Conservation (phyloP, 345 rosid genomes). For the Stellera chamaejasme region DNA sequence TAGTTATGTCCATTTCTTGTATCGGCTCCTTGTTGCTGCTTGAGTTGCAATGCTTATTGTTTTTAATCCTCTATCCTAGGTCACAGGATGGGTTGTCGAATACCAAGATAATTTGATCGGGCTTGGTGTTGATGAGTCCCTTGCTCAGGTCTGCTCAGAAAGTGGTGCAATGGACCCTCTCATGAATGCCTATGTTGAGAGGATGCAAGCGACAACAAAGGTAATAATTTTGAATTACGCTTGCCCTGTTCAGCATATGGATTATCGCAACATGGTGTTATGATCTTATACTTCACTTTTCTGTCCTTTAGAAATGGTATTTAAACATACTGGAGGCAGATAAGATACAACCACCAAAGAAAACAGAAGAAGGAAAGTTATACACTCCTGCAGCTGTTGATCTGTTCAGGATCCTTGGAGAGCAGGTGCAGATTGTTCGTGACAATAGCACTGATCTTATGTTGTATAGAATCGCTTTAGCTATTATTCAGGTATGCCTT, state of each 20-base stretch:
- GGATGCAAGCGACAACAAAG: slow-evolving; percentile 98
- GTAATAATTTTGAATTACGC: slow-evolving; percentile 24
- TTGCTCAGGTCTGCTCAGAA: slow-evolving; percentile 99
- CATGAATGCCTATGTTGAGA: slow-evolving; percentile 95
- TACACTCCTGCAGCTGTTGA: slow-evolving; percentile 99
- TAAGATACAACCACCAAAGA: slow-evolving; percentile 95
- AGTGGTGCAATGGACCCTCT: slow-evolving; percentile 99
- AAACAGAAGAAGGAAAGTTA: slow-evolving; percentile 96
- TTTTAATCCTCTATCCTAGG: slow-evolving; percentile 40
- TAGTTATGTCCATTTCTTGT: slow-evolving; percentile 2
- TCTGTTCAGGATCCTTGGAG: slow-evolving; percentile 95
- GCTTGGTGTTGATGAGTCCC: slow-evolving; percentile 98
- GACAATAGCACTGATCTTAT: slow-evolving; percentile 96
- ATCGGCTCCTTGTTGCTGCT: slow-evolving; percentile 7
- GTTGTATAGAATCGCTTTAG: slow-evolving; percentile 93
- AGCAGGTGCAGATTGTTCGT: slow-evolving; percentile 97
- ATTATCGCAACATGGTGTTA: no score
- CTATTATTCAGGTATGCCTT: slow-evolving; percentile 69
- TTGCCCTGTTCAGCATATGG: no score
- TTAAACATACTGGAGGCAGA: slow-evolving; percentile 92
- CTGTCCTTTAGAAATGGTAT: slow-evolving; percentile 84
- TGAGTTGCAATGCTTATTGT: slow-evolving; percentile 11
- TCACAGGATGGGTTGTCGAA: slow-evolving; percentile 99
- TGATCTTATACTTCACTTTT: no score
- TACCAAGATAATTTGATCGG: slow-evolving; percentile 95